Conservation (phyloP, 1,139 yeast species). For the Wickerhamomyces sp. region DNA sequence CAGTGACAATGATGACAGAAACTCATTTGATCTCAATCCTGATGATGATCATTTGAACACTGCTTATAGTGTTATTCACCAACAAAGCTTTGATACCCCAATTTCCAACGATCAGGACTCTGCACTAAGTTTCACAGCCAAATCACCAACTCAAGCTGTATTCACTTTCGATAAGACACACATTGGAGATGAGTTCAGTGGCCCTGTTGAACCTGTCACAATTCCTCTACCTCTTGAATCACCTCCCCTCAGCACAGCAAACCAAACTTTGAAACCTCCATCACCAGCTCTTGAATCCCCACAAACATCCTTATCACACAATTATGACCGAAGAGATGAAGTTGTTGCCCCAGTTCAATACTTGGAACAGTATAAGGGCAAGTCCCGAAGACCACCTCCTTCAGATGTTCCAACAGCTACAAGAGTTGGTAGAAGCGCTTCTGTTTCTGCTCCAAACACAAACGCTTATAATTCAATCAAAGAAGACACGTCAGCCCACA, state of each 20-base stretch:
- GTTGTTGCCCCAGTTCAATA: constrained; percentile 48
- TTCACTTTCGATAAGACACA: constrained; percentile 18
- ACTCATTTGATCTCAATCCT: constrained; percentile 6
- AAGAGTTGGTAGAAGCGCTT: constrained; percentile 29
- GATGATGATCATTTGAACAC: constrained; percentile 6
- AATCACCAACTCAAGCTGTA: constrained; percentile 26
- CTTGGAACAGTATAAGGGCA: constrained; percentile 9
- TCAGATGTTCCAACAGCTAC: constrained; percentile 26
- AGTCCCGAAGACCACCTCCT: constrained; percentile 32
- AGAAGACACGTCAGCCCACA: constrained; percentile 9
- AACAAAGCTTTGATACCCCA: constrained; percentile 3
- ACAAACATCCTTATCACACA: constrained; percentile 1
- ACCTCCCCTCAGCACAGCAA: neutral
- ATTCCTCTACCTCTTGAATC: neutral
- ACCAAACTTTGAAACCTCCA: neutral
- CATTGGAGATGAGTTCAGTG: neutral
- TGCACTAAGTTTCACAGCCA: constrained; percentile 26
- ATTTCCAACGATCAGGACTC: constrained; percentile 14
- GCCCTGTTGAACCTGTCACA: neutral
- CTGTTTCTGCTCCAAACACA: constrained; percentile 15
- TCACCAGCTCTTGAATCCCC: constrained; percentile 8
- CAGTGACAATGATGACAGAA: constrained; percentile 6
- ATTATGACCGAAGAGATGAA: constrained; percentile 39
- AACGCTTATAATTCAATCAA: constrained; percentile 15
- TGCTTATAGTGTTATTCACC: constrained; percentile 13